Percentiles rank a stretch among this genome's conserved stretches.
Evolutionary conservation across 345 rosid species (phyloP).

Genomic region (Chamaenerion angustifolium): DNA sequence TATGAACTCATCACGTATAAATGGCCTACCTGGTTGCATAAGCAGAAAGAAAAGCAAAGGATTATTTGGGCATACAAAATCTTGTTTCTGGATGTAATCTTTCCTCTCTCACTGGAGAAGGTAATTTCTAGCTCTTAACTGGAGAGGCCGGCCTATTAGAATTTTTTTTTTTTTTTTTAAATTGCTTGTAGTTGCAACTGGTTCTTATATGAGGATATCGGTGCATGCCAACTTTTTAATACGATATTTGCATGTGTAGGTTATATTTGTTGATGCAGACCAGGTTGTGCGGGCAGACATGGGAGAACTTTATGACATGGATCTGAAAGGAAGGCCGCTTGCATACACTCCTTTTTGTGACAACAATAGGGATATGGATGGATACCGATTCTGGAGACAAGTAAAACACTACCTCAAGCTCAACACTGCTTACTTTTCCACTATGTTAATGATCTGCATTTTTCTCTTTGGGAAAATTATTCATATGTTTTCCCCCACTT

Average conservation of each 20-base stretch:
- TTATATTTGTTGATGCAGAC: constrained; percentile 98
- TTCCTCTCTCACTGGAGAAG: constrained; percentile 93
- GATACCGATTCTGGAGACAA: constrained; percentile 96
- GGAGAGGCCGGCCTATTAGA: background rate
- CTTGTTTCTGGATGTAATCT: constrained; percentile 92
- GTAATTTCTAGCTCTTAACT: constrained; percentile 20
- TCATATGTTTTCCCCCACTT: constrained; percentile 2
- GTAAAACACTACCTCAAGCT: constrained; percentile 18
- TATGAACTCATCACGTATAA: constrained; percentile 89
- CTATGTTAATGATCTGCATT: background rate
- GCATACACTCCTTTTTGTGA: constrained; percentile 98
- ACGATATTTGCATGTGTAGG: constrained; percentile 25
- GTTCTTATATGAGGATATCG: background rate
- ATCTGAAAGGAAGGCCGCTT: constrained; percentile 91
- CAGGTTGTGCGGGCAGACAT: constrained; percentile 89
- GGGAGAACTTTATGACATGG: constrained; percentile 98
- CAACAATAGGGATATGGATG: constrained; percentile 97
- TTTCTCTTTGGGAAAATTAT: too few relatives aligned
- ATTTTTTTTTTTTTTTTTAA: too few relatives aligned
- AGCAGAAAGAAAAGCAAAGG: constrained; percentile 97
- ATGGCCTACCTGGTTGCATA: constrained; percentile 99
- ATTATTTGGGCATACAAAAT: constrained; percentile 99
- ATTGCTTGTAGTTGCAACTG: background rate
- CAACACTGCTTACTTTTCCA: background rate
- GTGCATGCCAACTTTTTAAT: background rate